These are phyloP conservation scores for Phytomonas serpens DNA, from an alignment of 208 protist species.

Conservation along the genomic window DNA sequence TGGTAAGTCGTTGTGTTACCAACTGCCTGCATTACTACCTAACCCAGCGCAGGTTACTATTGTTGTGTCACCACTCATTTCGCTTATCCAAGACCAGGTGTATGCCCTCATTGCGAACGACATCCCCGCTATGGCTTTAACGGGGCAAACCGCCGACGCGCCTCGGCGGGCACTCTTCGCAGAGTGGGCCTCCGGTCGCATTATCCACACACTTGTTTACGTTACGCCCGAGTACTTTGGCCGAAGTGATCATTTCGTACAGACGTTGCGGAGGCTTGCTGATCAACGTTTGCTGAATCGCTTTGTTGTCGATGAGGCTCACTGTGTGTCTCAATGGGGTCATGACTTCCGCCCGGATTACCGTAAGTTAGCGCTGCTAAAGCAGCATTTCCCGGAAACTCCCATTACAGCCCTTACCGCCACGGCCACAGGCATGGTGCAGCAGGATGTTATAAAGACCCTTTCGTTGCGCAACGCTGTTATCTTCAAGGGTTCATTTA, in stretches of 20 bases:
- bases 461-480: constrained; percentile 48
- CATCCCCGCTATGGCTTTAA: constrained; percentile 73
- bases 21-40: constrained; percentile 88
- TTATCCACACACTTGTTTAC: constrained; percentile 72
- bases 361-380: constrained; percentile 67
- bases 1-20: constrained; percentile 96
- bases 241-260: constrained; percentile 65
- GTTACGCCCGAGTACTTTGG: constrained; percentile 88
- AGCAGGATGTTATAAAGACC: constrained; percentile 82
- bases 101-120: constrained; percentile 72
- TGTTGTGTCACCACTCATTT: constrained; percentile 95
- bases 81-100: constrained; percentile 96
- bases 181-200: constrained; percentile 46
- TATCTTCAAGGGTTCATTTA: constrained; percentile 83
- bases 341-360: constrained; percentile 94
- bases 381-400: constrained; percentile 44
- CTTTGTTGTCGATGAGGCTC: constrained; percentile 94
- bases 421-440: constrained; percentile 77
- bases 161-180: constrained; percentile 50
- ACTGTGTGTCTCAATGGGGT: constrained; percentile 96
- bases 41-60: constrained; percentile 80
- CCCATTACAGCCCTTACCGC: constrained; percentile 83
- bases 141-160: constrained; percentile 58
- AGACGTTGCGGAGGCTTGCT: constrained; percentile 35
- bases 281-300: constrained; percentile 46